Evolutionary conservation across 495 filamentous ascomycete species (phyloP).

Genomic region (Aspergillus funiculosus): DNA sequence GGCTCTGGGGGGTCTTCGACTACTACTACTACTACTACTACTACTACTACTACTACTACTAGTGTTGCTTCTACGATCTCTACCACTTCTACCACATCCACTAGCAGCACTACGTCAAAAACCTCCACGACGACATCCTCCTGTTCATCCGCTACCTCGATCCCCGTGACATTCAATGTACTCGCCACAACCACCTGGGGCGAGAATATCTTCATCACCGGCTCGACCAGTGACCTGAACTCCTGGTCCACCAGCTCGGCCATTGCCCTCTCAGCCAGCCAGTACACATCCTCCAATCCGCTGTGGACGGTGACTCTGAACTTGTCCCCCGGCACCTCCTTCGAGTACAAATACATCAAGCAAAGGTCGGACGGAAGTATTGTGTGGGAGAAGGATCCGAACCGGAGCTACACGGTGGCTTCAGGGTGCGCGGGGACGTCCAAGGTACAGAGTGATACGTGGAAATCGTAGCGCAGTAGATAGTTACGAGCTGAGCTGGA

Average conservation of each 20-base stretch:
- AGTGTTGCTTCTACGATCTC: background rate
- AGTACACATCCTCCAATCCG: slow-evolving; percentile 49
- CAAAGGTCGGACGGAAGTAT: slow-evolving; percentile 45
- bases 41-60: too few relatives aligned
- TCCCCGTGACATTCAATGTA: slow-evolving; percentile 54
- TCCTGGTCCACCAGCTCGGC: slow-evolving; percentile 46
- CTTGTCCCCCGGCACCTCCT: slow-evolving; percentile 41
- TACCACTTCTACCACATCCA: background rate
- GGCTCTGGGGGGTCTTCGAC: background rate
- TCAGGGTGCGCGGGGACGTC: slow-evolving; percentile 38
- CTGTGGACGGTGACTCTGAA: slow-evolving; percentile 47
- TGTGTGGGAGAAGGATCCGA: slow-evolving; percentile 56
- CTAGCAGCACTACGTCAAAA: background rate
- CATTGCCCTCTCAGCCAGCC: slow-evolving; percentile 42
- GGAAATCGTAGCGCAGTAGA: too few relatives aligned
- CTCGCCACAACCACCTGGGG: slow-evolving; percentile 50
- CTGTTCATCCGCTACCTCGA: slow-evolving; percentile 28
- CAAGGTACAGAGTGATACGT: too few relatives aligned
- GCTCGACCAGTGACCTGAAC: slow-evolving; percentile 47
- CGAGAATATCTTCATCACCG: slow-evolving; percentile 53
- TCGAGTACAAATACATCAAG: slow-evolving; percentile 63
- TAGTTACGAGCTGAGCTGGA: too few relatives aligned
- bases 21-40: too few relatives aligned
- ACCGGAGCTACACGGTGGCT: slow-evolving; percentile 51
- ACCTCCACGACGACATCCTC: slow-evolving; percentile 9